These are phyloP conservation scores for Cynanchum wilfordii DNA, from an alignment of 257 asterid species.

Conservation along the genomic window DNA sequence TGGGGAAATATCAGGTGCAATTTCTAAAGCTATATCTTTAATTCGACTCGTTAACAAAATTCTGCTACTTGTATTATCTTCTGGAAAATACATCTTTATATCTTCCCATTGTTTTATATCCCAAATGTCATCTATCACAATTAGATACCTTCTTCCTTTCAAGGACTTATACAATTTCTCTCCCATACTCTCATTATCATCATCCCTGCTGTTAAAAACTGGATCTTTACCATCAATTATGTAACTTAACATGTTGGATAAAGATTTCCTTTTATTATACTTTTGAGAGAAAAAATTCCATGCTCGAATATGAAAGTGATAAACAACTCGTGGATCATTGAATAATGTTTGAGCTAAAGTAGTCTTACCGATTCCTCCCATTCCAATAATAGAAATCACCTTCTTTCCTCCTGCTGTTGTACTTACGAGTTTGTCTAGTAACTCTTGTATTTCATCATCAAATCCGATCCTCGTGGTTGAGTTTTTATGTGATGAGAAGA, in stretches of 20 bases:
- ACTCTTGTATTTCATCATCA: neutral
- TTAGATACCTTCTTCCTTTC: slow-evolving; percentile 1
- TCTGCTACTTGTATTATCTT: neutral
- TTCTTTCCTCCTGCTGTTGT: neutral
- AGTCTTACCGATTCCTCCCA: slow-evolving; percentile 1
- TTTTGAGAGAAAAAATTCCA: neutral
- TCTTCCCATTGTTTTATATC: neutral
- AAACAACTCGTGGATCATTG: neutral
- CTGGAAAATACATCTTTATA: neutral
- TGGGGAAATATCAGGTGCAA: neutral
- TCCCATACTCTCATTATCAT: neutral
- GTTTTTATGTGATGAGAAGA: neutral
- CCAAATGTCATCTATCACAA: slow-evolving; percentile 10
- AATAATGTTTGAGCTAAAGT: neutral
- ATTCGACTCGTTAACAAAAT: neutral
- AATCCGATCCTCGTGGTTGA: neutral
- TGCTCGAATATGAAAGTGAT: neutral
- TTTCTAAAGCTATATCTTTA: neutral
- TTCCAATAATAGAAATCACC: neutral
- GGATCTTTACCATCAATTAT: neutral
- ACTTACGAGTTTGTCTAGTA: neutral
- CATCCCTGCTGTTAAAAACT: neutral
- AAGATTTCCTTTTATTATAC: neutral
- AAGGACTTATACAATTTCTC: neutral
- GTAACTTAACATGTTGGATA: neutral